Base-by-base conservation (phyloP, 805 yeast species). In the Candida tammaniensis region DNA sequence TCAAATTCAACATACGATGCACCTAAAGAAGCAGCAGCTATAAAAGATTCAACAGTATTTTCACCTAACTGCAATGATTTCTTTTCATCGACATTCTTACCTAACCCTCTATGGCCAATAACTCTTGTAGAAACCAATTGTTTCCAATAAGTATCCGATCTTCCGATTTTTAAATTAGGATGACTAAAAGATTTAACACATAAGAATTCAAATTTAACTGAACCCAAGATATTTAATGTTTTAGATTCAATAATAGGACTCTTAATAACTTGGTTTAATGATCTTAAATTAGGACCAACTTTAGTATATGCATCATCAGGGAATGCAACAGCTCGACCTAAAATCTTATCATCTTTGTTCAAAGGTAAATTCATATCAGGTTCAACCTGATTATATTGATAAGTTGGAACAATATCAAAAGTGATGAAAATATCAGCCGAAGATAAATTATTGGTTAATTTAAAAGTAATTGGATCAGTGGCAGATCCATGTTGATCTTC, bases 1-100 rank as follows among this genome's bases (percentile, higher is more conserved):
- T 91, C 98, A 55, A 91, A 91, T 60, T 91, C 98, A 33, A 91
- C 97, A 52, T 91, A 91, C 2, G 95, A 82, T 1, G 98, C 98
- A 25, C 98, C 98, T 45, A 91, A 66, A 2, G 95, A 87, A 0
- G 97, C 95, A 0, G 98, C 98, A 9, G 96, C 95, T 53, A 91
- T 84, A 50, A 91, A 91, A 0, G 95, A 85, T 50, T 91, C 96
- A 14, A 91, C 83, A 0, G 98, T 91, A 56, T 91, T 91, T 52
- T 91, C 98, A 26, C 98, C 98, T 40, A 91, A 70, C 59, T 91
- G 98, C 51, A 91, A 70, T 3, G 95, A 84, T 42, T 77, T 80
- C 30, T 81, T 72, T 27, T 74, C 72, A 38, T 79, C 72, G 33
- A 75, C 72, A 60, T 91, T 91, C 65, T 88, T 89, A 46, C 98